Evolutionary conservation across 1,284 basidiomycete genomes (phyloP).

Genomic region (Pseudozyma sp.): DNA sequence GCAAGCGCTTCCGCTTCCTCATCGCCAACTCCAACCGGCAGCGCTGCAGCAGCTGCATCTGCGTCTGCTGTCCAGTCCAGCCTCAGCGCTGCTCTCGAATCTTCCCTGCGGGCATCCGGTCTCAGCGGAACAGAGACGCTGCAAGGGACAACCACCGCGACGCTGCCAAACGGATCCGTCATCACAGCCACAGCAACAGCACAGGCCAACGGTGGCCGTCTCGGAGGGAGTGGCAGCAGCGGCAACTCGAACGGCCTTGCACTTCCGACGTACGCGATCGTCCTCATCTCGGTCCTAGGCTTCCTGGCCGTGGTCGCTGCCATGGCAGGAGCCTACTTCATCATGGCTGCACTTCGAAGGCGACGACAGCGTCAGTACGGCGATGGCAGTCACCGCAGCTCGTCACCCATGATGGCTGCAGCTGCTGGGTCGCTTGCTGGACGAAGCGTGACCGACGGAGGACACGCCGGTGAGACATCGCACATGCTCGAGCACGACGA

Average conservation of each 20-base stretch:
- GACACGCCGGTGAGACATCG: conserved; percentile 32
- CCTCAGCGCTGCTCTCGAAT: conserved; percentile 49
- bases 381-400: conserved; percentile 41
- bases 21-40: conserved; percentile 10
- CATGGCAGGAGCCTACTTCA: conserved; percentile 50
- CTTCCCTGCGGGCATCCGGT: conserved; percentile 44
- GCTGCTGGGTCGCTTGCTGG: conserved; percentile 43
- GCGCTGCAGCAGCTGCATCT: conserved; percentile 29
- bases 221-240: conserved; percentile 18
- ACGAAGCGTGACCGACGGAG: conserved; percentile 18
- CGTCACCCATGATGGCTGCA: conserved; percentile 53
- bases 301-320: conserved; percentile 55
- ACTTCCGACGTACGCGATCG: conserved; percentile 58
- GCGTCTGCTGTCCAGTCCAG: conserved; percentile 52
- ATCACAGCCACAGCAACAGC: conserved; percentile 60
- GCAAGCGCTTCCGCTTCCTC: conserved; percentile 14
- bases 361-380: conserved; percentile 33
- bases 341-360: conserved; percentile 51
- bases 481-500: conserved; percentile 44
- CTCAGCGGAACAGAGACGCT: conserved; percentile 59
- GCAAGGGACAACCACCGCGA: conserved; percentile 52
- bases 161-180: conserved; percentile 53
- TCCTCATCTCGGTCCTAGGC: conserved; percentile 61
- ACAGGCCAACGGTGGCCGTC: conserved; percentile 54
- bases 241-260: conserved; percentile 39